Percentiles rank a stretch among this genome's conserved stretches.
phyloP scores from a whole-genome alignment of 1,284 basidiomycete species.

The Cryptococcus jaspeensis region DNA sequence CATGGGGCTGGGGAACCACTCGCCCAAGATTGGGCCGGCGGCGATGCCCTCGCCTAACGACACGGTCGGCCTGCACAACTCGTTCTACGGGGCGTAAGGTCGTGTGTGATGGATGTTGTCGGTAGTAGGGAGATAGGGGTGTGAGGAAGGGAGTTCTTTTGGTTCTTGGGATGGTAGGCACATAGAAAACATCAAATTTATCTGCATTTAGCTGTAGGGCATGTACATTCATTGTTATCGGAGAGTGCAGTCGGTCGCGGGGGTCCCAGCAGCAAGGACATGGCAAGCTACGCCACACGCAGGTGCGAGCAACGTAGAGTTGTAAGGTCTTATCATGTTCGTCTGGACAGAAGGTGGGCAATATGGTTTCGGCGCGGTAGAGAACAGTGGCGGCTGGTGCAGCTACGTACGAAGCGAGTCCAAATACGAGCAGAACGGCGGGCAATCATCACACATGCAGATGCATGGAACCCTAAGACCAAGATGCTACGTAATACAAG shows the following conservation, averaged over 20 bases:
- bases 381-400: no score
- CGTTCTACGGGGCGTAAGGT: constrained; percentile 39
- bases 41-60: constrained; percentile 44
- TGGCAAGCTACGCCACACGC: no score
- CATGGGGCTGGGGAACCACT: constrained; percentile 51
- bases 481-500: background rate
- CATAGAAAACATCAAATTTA: background rate
- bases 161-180: background rate
- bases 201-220: background rate
- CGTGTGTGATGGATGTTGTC: background rate
- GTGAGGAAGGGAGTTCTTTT: no score
- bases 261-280: no score
- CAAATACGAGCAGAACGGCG: no score
- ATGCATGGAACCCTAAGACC: background rate
- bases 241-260: no score
- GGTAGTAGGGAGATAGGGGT: no score
- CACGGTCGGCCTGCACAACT: constrained; percentile 52
- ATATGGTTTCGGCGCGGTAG: no score
- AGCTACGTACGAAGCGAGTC: no score
- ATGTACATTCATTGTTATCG: constrained; percentile 1
- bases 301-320: no score
- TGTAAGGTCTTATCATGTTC: no score
- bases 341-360: no score
- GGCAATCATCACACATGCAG: background rate
- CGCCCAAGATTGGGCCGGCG: constrained; percentile 45